Base-by-base conservation (phyloP, 495 filamentous ascomycete genomes). In the Tuber aestivum region DNA sequence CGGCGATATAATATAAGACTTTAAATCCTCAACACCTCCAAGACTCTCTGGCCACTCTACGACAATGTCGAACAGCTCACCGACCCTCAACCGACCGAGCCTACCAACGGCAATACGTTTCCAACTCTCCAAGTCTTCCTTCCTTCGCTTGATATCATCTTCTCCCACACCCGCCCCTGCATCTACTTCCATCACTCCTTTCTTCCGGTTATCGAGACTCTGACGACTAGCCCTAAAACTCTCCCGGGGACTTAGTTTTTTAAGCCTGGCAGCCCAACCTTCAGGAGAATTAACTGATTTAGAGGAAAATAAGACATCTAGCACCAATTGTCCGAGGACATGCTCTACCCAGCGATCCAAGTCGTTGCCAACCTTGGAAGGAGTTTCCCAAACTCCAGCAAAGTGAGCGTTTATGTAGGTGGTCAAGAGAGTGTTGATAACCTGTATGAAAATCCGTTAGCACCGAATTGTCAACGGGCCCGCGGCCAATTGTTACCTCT, bases 11-110 rank as follows among this genome's bases (percentile, higher is more conserved):
- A 83, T 83, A 61, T 83, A 83, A 56, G 79, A 76, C 74, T 90
- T 91, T 70, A 92, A 81, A 83, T 98, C 95, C 72, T 95, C 89
- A 70, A 97, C 89, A 7, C 92, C 94, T n/a, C 92, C 93, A 42
- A 87, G 87, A 76, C 91, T 94, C 23, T 87, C 81, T 41, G 93
- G 92, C 95, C 95, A 97, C 37, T 90, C 89, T 48, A 94, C 87
- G 69, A 97, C 90, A 72, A 97, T 92, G 77, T 97, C 91, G 78
- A 97, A 99, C 9, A 99, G 86, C 81, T 97, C 93, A 3, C 89
- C 86, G 18, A 92, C 93, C 42, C 95, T 90, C 38, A 95, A 87
- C 61, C 89, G 87, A 6, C 93, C 94, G n/a, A 97, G 86, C 38
- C 92, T 88, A 9, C 90, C 89, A 74, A 95, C 85, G 21, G 90